These are phyloP conservation scores for Biscogniauxia sp. DNA, from an alignment of 2,329 filamentous ascomycete genomes.

Conservation along the genomic window DNA sequence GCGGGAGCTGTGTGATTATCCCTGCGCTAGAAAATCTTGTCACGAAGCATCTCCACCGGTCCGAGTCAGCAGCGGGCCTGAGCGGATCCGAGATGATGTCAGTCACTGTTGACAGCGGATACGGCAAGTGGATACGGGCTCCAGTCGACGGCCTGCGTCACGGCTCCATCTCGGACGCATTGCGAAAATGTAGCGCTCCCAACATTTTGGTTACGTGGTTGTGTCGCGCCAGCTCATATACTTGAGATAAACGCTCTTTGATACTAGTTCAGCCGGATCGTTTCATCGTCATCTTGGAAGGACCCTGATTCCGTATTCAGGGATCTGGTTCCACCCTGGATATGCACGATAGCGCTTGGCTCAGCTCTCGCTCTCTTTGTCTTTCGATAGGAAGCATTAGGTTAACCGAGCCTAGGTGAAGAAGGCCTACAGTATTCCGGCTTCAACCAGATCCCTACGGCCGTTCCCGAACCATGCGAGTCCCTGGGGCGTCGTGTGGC, in stretches of 20 bases:
- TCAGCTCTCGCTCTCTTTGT: background rate
- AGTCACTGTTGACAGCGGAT: slow-evolving; percentile 17
- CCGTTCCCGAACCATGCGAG: background rate
- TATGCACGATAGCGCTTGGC: background rate
- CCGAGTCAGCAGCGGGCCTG: slow-evolving; percentile 16
- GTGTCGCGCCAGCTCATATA: slow-evolving; percentile 2
- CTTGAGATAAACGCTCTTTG: slow-evolving; percentile 7
- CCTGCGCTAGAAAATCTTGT: slow-evolving; percentile 21
- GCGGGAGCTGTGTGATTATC: slow-evolving; percentile 1
- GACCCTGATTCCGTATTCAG: slow-evolving; percentile 5
- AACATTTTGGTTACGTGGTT: background rate
- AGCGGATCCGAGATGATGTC: slow-evolving; percentile 24
- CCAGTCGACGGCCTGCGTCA: slow-evolving; percentile 14
- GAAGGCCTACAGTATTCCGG: background rate
- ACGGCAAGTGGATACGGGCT: slow-evolving; percentile 15
- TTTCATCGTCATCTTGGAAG: slow-evolving; percentile 17
- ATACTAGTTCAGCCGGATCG: slow-evolving; percentile 13
- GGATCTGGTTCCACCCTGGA: background rate
- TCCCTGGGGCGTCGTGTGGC: background rate
- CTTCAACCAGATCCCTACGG: background rate
- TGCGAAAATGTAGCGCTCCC: slow-evolving; percentile 1
- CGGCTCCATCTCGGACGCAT: slow-evolving; percentile 5
- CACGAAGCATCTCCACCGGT: slow-evolving; percentile 9
- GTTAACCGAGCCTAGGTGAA: background rate
- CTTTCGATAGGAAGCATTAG: background rate